Evolutionary conservation across 2,329 filamentous ascomycete species (phyloP).

Genomic region (Aspergillus sergii): DNA sequence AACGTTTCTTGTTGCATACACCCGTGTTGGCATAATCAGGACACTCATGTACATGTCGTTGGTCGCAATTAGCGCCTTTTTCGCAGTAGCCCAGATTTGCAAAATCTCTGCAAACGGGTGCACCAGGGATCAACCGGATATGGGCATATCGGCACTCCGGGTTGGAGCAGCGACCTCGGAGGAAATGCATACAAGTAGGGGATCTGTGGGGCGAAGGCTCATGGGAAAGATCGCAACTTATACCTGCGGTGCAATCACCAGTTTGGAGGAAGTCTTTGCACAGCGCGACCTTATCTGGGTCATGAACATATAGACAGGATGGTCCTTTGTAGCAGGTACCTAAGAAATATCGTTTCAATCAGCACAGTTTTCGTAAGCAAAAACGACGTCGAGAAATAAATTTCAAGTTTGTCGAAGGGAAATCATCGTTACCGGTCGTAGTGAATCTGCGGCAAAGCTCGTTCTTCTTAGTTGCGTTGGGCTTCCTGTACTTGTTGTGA

Average conservation of each 20-base stretch:
- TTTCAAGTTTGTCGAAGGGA: conserved; percentile 26
- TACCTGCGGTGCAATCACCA: conserved; percentile 74
- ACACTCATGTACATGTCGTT: conserved; percentile 90
- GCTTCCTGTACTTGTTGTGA: conserved; percentile 32
- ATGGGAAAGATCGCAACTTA: conserved; percentile 88
- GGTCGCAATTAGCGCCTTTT: conserved; percentile 73
- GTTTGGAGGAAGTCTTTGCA: conserved; percentile 87
- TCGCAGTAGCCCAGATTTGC: conserved; percentile 87
- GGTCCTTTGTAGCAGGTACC: conserved; percentile 85
- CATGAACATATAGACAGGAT: conserved; percentile 78
- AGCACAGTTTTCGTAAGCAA: conserved; percentile 3
- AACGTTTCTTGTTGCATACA: conserved; percentile 76
- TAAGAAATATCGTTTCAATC: conserved; percentile 49
- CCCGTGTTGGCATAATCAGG: conserved; percentile 94
- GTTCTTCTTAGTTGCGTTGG: conserved; percentile 65
- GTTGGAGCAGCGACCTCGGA: conserved; percentile 88
- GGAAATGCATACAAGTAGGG: conserved; percentile 86
- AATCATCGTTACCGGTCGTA: conserved; percentile 55
- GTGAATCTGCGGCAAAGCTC: conserved; percentile 70
- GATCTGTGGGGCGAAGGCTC: conserved; percentile 79
- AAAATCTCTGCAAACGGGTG: conserved; percentile 81
- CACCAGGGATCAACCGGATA: conserved; percentile 72
- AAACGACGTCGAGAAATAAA: not conserved
- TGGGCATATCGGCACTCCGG: conserved; percentile 84
- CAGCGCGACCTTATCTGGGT: conserved; percentile 81